Evolutionary conservation across 2,329 filamentous ascomycete species (phyloP), one percentile per base, ranked within the genome.

Genomic region (Clonostachys sp.): DNA sequence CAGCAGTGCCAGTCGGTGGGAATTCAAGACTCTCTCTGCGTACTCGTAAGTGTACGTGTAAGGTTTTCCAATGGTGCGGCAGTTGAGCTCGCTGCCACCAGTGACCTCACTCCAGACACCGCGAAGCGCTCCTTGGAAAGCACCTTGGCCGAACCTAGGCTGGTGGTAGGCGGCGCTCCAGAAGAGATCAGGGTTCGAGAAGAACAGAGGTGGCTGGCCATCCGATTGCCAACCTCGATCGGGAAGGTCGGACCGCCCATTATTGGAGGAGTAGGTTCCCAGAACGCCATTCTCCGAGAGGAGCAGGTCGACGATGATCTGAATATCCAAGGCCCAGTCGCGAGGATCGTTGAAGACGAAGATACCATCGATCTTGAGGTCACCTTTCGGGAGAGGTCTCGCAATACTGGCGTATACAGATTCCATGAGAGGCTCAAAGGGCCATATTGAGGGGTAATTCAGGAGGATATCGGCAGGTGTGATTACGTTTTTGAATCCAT

Each of bases 111-210:
- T 63, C 83, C 83, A 89, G 6, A 85, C 70, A 5, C 85, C 85
- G 52, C 79, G 72, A 4, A 89, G 66, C 0, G 84, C 81, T 48
- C 79, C 79, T 12, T 77, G 73, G 63, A 89, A 89, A 1, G 78
- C 85, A 24, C 86, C 86, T 59, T 89, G 86, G 3, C 85, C 86
- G 5, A 89, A 70, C 17, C 86, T 79, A 0, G 85, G 83, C 5
- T 84, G 73, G 45, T 78, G 75, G 58, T 87, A 85, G 17, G 78
- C 75, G 1, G 83, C 81, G 4, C 83, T 82, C 84, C 84, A 89
- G 61, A 80, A 75, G 34, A 89, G 65, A 60, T 90, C 86, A 0
- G 84, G 82, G 58, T 89, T 89, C 17, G 78, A 84, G 64, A 86
- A 89, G 64, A 81, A 88, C 2, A 89, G 62, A 12, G 68, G 67